phyloP scores from a whole-genome alignment of 352 stramenopile genomes.

The Ochromonadaceae sp. region DNA sequence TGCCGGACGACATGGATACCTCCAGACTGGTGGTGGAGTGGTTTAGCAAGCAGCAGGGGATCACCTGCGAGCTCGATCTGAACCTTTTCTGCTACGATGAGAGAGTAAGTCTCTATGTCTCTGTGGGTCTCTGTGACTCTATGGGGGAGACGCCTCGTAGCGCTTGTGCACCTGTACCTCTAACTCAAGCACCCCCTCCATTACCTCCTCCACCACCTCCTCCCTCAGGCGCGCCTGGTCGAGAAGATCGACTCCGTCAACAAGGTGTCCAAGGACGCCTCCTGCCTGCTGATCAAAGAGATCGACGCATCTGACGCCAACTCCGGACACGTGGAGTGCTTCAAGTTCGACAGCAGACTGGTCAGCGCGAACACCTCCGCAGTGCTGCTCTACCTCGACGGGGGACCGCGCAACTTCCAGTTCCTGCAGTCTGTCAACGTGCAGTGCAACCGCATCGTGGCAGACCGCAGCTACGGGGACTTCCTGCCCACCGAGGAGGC shows the following conservation, averaged over 20 bases:
- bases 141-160: too few relatives aligned
- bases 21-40: not conserved
- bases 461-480: not conserved
- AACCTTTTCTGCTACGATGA: conserved; percentile 5
- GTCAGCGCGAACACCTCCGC: not conserved
- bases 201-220: not conserved
- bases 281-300: not conserved
- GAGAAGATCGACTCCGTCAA: not conserved
- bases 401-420: conserved; percentile 13
- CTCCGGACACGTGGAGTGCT: not conserved
- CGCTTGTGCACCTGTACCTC: too few relatives aligned
- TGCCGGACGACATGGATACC: not conserved
- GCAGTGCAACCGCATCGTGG: not conserved
- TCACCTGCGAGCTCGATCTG: not conserved
- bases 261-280: not conserved
- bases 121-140: not conserved
- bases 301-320: not conserved
- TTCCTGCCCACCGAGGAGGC: not conserved
- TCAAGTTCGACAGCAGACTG: not conserved
- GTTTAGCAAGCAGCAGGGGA: not conserved
- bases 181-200: too few relatives aligned
- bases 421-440: not conserved
- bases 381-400: conserved; percentile 13
- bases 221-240: not conserved
- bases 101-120: conserved; percentile 4